Percentiles rank a stretch among this genome's conserved stretches.
Evolutionary conservation across 2,329 filamentous ascomycete genomes (phyloP).

Genomic region (Colletotrichum sp.): DNA sequence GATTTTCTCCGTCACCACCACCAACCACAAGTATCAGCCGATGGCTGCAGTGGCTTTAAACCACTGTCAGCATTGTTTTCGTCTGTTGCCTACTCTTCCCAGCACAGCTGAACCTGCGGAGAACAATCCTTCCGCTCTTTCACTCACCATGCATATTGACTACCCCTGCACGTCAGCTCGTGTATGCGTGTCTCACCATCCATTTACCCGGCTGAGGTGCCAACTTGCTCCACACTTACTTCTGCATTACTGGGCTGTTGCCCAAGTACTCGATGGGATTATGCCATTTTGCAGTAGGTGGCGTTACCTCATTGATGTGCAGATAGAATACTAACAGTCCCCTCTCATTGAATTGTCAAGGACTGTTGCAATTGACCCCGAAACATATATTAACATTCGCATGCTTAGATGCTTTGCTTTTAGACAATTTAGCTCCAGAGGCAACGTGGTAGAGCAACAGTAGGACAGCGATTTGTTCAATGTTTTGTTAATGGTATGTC

Average conservation of each 20-base stretch:
- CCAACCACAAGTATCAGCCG: background rate
- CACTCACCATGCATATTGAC: background rate
- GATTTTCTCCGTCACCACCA: background rate
- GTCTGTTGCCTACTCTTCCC: too few relatives aligned
- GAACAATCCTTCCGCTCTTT: background rate
- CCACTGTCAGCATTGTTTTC: background rate
- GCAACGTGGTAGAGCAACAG: background rate
- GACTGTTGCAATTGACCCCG: background rate
- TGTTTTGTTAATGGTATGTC: background rate
- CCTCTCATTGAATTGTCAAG: background rate
- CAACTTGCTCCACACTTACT: background rate
- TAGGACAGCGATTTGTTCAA: background rate
- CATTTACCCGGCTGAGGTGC: background rate
- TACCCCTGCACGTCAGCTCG: slow-evolving; percentile 2
- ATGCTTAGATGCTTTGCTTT: background rate
- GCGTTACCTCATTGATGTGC: background rate
- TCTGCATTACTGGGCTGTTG: background rate
- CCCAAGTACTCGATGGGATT: background rate
- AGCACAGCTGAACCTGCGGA: background rate
- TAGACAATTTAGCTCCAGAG: background rate
- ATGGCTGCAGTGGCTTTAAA: background rate
- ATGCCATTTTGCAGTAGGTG: background rate
- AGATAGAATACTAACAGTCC: background rate
- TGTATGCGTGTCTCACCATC: slow-evolving; percentile 4
- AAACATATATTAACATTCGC: background rate